These are phyloP conservation scores for Salvia sclarea DNA, from an alignment of 305 asterid species.

Conservation along the genomic window DNA sequence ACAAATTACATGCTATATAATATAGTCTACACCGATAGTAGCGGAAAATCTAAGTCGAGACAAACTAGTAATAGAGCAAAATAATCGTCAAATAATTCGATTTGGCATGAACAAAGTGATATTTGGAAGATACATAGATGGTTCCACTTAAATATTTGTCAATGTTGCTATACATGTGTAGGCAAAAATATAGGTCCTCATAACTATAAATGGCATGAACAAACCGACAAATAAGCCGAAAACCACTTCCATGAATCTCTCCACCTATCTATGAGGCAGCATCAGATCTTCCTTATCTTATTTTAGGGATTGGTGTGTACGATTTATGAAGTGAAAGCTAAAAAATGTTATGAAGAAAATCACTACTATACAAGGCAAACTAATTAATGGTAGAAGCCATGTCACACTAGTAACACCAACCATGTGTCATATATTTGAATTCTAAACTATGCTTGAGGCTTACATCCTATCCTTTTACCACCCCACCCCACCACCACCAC, in stretches of 20 bases:
- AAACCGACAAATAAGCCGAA: not conserved
- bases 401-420: slow-evolving; percentile 30
- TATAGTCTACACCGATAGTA: too few relatives aligned
- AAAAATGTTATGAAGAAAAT: not conserved
- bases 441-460: slow-evolving; percentile 25
- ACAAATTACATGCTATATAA: not conserved
- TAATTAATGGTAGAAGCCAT: slow-evolving; percentile 19
- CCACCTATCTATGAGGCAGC: not conserved
- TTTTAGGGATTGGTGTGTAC: not conserved
- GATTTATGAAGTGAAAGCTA: too few relatives aligned
- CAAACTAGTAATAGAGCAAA: not conserved
- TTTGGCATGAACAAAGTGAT: not conserved
- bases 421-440: slow-evolving; percentile 40
- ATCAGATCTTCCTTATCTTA: not conserved
- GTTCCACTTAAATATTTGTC: not conserved
- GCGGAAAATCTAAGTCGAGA: not conserved
- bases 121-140: not conserved
- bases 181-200: not conserved
- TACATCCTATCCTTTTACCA: slow-evolving; percentile 21
- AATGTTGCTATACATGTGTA: not conserved
- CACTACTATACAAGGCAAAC: slow-evolving; percentile 17
- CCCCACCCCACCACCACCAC: too few relatives aligned
- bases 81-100: too few relatives aligned
- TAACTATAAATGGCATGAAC: not conserved
- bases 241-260: not conserved